These are phyloP conservation scores for Strobilomyces echinocephalus DNA, from an alignment of 768 basidiomycete species.

Conservation along the genomic window DNA sequence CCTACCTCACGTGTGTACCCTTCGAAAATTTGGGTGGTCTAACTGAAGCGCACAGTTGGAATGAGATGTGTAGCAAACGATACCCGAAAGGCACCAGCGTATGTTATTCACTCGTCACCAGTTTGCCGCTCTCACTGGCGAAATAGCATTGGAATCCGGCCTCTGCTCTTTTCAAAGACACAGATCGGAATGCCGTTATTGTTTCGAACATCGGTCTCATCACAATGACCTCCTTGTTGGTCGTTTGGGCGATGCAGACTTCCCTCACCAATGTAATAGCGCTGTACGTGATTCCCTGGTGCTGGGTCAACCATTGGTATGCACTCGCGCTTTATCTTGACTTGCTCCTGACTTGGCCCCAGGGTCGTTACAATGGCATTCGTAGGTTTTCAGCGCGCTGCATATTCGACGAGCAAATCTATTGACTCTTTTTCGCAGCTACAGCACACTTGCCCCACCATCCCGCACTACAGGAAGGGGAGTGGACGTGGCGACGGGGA, in stretches of 20 bases:
- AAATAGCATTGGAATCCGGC: neutral
- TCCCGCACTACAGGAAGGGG: neutral
- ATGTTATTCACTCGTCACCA: neutral
- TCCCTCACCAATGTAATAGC: neutral
- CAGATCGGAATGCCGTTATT: neutral
- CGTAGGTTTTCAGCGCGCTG: neutral
- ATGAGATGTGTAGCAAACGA: neutral
- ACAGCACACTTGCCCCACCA: neutral
- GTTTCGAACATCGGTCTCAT: neutral
- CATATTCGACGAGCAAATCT: neutral
- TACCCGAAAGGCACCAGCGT: neutral
- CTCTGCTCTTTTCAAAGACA: neutral
- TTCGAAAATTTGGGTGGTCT: neutral
- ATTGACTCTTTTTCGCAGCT: neutral
- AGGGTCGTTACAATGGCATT: neutral
- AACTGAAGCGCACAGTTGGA: neutral
- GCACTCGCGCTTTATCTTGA: neutral
- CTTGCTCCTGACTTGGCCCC: neutral
- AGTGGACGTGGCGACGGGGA: neutral
- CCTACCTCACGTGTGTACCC: neutral
- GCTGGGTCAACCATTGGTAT: neutral
- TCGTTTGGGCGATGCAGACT: neutral
- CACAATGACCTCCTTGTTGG: neutral
- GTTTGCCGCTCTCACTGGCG: neutral
- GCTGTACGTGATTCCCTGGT: neutral